These are phyloP conservation scores for Epichloe sylvatica DNA, from an alignment of 2,329 filamentous ascomycete species.

Conservation along the genomic window DNA sequence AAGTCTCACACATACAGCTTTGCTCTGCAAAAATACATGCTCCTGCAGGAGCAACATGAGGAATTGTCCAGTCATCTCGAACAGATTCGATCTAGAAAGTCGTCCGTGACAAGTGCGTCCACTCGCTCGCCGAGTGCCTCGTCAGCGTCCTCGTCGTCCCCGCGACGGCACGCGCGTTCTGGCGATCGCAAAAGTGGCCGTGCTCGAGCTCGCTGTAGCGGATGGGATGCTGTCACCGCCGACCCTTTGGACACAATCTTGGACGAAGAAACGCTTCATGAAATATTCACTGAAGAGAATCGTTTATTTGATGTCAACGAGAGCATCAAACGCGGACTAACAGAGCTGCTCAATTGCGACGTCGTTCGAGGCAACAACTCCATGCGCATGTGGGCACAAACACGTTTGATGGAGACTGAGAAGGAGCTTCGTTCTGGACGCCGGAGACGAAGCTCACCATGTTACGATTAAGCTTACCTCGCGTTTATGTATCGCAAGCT, in stretches of 20 bases:
- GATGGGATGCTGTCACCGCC: constrained; percentile 17
- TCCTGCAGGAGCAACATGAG: constrained; percentile 40
- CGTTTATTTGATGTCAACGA: constrained; percentile 44
- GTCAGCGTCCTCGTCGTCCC: constrained; percentile 40
- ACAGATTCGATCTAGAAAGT: constrained; percentile 31
- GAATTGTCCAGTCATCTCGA: constrained; percentile 37
- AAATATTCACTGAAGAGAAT: constrained; percentile 38
- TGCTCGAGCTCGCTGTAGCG: constrained; percentile 19
- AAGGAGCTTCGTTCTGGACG: constrained; percentile 41
- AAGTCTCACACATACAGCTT: constrained; percentile 26
- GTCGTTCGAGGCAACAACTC: constrained; percentile 35
- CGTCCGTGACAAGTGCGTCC: constrained; percentile 19
- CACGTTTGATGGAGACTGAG: constrained; percentile 45
- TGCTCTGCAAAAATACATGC: constrained; percentile 39
- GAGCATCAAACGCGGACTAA: constrained; percentile 46
- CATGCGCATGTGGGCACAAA: constrained; percentile 45
- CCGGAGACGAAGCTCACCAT: constrained; percentile 30
- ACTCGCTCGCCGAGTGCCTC: constrained; percentile 39
- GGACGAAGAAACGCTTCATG: constrained; percentile 33
- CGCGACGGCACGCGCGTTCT: constrained; percentile 27
- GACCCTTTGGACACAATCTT: constrained; percentile 26
- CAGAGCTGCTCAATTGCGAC: constrained; percentile 47
- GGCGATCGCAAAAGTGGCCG: constrained; percentile 14
- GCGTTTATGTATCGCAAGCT: background rate
- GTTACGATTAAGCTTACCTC: constrained; percentile 11